Percentiles rank a stretch among this genome's conserved stretches.
phyloP scores from a whole-genome alignment of 1,284 basidiomycete species.

The Inonotus obliquus region DNA sequence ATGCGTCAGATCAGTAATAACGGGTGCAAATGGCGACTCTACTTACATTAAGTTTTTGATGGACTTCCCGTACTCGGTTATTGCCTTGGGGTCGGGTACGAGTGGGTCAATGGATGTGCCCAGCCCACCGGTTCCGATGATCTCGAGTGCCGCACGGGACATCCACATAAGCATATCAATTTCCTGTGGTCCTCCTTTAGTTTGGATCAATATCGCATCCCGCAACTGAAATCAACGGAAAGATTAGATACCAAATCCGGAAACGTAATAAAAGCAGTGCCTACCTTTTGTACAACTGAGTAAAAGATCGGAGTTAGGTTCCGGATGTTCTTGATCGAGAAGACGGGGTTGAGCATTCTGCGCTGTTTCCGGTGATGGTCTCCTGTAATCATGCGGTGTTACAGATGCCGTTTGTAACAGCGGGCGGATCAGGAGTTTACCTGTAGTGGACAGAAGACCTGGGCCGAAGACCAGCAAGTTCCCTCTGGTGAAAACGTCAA shows the following conservation, averaged over 20 bases:
- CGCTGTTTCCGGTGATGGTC: slow-evolving; percentile 19
- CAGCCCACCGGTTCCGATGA: slow-evolving; percentile 18
- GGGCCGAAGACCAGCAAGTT: slow-evolving; percentile 19
- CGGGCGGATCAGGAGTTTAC: neutral
- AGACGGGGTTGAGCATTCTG: slow-evolving; percentile 20
- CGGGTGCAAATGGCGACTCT: neutral
- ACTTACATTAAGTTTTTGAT: slow-evolving; percentile 19
- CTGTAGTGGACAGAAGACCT: slow-evolving; percentile 18
- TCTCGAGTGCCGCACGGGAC: slow-evolving; percentile 19
- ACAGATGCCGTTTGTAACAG: neutral
- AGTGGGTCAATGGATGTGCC: slow-evolving; percentile 19
- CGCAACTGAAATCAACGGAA: slow-evolving; percentile 7
- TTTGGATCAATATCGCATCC: slow-evolving; percentile 15
- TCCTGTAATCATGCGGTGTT: slow-evolving; percentile 10
- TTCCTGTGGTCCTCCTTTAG: slow-evolving; percentile 11
- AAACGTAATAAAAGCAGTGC: slow-evolving; percentile 3
- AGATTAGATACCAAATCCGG: neutral
- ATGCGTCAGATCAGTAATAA: neutral
- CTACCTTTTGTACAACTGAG: slow-evolving; percentile 15
- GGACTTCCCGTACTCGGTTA: slow-evolving; percentile 17
- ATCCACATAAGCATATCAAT: slow-evolving; percentile 20
- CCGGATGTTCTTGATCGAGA: slow-evolving; percentile 20
- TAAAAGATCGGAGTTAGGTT: slow-evolving; percentile 18
- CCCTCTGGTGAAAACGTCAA: neutral
- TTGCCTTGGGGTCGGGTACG: slow-evolving; percentile 10